phyloP scores from a whole-genome alignment of 2,329 filamentous ascomycete species.

The Calcarisporium arbuscula region DNA sequence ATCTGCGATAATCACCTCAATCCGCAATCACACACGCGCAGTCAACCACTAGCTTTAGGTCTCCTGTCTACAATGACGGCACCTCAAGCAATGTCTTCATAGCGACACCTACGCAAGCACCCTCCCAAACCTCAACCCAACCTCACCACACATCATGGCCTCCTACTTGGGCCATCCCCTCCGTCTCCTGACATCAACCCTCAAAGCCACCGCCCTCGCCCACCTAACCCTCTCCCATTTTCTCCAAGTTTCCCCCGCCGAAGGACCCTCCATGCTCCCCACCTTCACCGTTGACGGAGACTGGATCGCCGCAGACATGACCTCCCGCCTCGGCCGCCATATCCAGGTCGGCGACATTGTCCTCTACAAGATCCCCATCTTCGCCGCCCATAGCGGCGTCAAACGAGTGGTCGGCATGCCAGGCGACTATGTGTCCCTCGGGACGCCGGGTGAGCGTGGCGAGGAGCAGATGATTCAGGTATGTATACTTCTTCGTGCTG shows the following conservation, averaged over 20 bases:
- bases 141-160: slow-evolving; percentile 14
- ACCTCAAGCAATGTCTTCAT: too few relatives aligned
- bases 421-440: slow-evolving; percentile 66
- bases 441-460: slow-evolving; percentile 47
- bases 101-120: background rate
- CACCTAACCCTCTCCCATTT: slow-evolving; percentile 50
- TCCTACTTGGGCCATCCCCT: slow-evolving; percentile 33
- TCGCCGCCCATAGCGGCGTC: slow-evolving; percentile 53
- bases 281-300: slow-evolving; percentile 66
- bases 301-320: slow-evolving; percentile 60
- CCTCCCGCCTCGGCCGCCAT: slow-evolving; percentile 60
- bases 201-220: slow-evolving; percentile 34
- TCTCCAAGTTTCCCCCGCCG: slow-evolving; percentile 51
- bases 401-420: slow-evolving; percentile 77
- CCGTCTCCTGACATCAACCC: slow-evolving; percentile 25
- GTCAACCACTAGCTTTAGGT: too few relatives aligned
- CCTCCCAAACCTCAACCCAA: background rate
- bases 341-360: slow-evolving; percentile 77
- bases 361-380: slow-evolving; percentile 67
- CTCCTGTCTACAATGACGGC: too few relatives aligned
- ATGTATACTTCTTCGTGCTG: slow-evolving; percentile 6
- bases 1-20: too few relatives aligned
- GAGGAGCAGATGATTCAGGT: slow-evolving; percentile 61
- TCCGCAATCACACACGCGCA: too few relatives aligned
- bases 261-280: slow-evolving; percentile 83